Percentiles rank a stretch among this genome's conserved stretches.
These are phyloP conservation scores for Exsudoporus frostii DNA, from an alignment of 768 basidiomycete genomes.

Conservation along the genomic window DNA sequence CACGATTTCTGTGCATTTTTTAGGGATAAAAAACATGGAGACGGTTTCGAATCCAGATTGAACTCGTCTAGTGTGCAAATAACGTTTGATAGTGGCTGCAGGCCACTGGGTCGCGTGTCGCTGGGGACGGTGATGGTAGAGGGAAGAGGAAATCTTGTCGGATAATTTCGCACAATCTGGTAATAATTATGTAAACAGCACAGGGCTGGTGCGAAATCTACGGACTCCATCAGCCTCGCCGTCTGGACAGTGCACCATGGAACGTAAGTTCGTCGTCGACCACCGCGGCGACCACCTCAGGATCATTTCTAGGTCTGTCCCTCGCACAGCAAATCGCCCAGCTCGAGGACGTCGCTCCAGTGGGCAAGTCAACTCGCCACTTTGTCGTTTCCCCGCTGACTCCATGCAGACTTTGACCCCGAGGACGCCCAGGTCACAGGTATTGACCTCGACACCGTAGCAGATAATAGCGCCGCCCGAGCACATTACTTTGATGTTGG, in stretches of 20 bases:
- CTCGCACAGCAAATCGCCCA: constrained; percentile 80
- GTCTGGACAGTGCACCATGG: constrained; percentile 13
- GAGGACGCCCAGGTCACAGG: constrained; percentile 57
- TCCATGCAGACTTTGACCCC: constrained; percentile 62
- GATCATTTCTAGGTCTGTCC: constrained; percentile 42
- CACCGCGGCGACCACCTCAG: constrained; percentile 3
- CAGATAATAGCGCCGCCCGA: constrained; percentile 40
- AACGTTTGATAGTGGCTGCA: constrained; percentile 22
- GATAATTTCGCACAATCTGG: constrained; percentile 18
- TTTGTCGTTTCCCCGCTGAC: constrained; percentile 7
- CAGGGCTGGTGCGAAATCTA: constrained; percentile 6
- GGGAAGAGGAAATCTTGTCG: constrained; percentile 18
- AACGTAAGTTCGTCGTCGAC: constrained; percentile 24
- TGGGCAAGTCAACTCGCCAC: constrained; percentile 45
- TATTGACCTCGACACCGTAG: constrained; percentile 31
- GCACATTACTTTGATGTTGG: constrained; percentile 87
- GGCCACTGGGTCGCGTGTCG: constrained; percentile 30
- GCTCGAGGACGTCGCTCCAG: constrained; percentile 67
- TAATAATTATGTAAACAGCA: constrained; percentile 34
- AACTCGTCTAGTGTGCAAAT: constrained; percentile 14
- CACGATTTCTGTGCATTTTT: constrained; percentile 40
- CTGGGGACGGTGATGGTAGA: constrained; percentile 33
- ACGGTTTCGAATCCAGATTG: constrained; percentile 36
- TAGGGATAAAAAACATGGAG: constrained; percentile 34
- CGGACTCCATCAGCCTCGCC: neutral